Conservation (phyloP, 1,284 basidiomycete genomes). For the Cryptococcus sp. region DNA sequence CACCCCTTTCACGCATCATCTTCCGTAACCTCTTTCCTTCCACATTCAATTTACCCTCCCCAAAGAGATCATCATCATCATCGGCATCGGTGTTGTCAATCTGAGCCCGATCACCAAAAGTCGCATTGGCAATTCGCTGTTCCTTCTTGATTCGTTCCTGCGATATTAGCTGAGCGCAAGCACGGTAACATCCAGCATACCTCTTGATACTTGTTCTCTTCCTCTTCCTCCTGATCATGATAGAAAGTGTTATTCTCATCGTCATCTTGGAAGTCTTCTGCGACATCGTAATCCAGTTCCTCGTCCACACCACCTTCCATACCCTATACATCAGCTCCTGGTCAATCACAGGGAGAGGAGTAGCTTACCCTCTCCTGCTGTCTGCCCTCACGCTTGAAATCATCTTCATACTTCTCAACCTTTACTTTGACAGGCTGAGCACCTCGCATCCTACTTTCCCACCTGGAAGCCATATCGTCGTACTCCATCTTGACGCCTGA, state of each 20-base stretch:
- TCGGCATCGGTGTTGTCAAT: conserved; percentile 30
- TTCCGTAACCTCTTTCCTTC: conserved; percentile 35
- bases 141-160: conserved; percentile 40
- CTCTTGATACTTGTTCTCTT: conserved; percentile 38
- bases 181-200: too few relatives aligned
- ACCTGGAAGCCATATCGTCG: conserved; percentile 1
- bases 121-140: conserved; percentile 39
- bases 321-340: conserved; percentile 18
- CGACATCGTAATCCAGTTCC: conserved; percentile 42
- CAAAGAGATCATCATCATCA: conserved; percentile 36
- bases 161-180: not conserved
- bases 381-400: conserved; percentile 33
- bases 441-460: conserved; percentile 25
- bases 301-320: conserved; percentile 42
- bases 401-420: conserved; percentile 35
- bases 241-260: conserved; percentile 45
- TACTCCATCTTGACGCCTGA: conserved; percentile 17
- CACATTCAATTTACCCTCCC: conserved; percentile 22
- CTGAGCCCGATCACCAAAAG: conserved; percentile 40
- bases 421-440: conserved; percentile 14
- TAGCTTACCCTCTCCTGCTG: conserved; percentile 28
- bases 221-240: conserved; percentile 38
- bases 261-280: conserved; percentile 46
- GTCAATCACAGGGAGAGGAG: not conserved
- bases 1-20: conserved; percentile 35